Evolutionary conservation across 139 green algal species (phyloP).

Genomic region (Coelastrella sp.): DNA sequence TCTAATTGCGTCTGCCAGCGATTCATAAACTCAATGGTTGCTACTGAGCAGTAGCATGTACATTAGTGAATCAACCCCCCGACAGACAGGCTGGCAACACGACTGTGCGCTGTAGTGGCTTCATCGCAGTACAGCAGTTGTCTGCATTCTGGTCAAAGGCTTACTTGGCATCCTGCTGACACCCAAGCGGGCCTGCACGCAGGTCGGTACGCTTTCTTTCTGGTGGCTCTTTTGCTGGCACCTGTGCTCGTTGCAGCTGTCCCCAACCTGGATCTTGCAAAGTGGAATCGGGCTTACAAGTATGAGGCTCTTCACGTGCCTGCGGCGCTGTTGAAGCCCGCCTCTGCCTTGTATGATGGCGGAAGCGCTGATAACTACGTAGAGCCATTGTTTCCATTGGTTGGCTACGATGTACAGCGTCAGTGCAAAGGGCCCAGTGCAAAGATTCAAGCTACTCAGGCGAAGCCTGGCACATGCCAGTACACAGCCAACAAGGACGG

Average conservation of each 20-base stretch:
- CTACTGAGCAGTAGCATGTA: no score
- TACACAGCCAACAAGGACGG: conserved; percentile 39
- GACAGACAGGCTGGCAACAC: neutral
- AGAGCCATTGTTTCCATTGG: conserved; percentile 42
- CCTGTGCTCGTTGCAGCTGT: neutral
- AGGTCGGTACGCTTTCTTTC: neutral
- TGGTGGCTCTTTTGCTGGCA: neutral
- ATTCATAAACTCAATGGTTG: no score
- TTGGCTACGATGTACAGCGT: conserved; percentile 43
- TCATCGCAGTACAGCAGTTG: no score
- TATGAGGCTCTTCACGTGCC: conserved; percentile 29
- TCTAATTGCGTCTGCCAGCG: no score
- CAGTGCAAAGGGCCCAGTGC: conserved; percentile 39
- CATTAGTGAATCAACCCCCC: neutral
- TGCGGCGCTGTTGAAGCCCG: conserved; percentile 16
- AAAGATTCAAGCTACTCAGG: neutral
- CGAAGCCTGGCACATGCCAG: conserved; percentile 36
- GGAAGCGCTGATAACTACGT: conserved; percentile 11
- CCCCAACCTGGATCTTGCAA: neutral
- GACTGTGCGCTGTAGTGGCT: neutral
- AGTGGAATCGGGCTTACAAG: conserved; percentile 32
- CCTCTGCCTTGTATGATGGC: conserved; percentile 33
- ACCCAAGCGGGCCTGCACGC: neutral
- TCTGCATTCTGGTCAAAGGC: no score
- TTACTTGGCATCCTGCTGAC: no score